Evolutionary conservation across 192 early-diverging fungal species (phyloP).

Genomic region (Spizellomyces sp.): DNA sequence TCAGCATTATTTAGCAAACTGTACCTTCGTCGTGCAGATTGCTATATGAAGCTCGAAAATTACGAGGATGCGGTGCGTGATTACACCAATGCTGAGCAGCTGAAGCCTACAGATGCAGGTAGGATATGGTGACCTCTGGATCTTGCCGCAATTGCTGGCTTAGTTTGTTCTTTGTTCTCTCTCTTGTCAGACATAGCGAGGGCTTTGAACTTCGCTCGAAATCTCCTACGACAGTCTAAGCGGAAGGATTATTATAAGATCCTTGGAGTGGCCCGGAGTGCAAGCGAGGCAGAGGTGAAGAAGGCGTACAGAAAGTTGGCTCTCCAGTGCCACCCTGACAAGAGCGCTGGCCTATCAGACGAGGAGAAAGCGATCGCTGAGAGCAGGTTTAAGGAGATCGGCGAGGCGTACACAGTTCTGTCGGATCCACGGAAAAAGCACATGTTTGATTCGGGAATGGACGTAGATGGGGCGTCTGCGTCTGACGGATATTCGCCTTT

Average conservation of each 20-base stretch:
- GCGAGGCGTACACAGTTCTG: constrained; percentile 78
- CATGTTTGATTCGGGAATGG: constrained; percentile 77
- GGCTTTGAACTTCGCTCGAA: constrained; percentile 62
- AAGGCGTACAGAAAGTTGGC: constrained; percentile 69
- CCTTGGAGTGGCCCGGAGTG: constrained; percentile 72
- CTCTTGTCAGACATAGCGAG: constrained; percentile 42
- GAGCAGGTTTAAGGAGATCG: constrained; percentile 80
- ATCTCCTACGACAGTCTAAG: constrained; percentile 68
- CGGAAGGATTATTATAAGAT: constrained; percentile 98
- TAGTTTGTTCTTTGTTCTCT: constrained; percentile 1
- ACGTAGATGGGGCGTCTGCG: constrained; percentile 71
- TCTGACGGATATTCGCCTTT: constrained; percentile 40
- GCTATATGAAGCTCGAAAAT: constrained; percentile 68
- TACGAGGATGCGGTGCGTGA: constrained; percentile 83
- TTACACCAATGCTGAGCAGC: constrained; percentile 60
- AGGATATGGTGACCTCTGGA: constrained; percentile 13
- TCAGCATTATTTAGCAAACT: constrained; percentile 71
- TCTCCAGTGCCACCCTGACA: constrained; percentile 90
- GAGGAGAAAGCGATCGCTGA: constrained; percentile 62
- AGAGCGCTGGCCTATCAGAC: constrained; percentile 70
- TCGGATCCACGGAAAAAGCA: constrained; percentile 81
- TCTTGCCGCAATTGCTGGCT: neutral
- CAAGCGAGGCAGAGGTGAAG: constrained; percentile 70
- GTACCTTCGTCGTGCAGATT: constrained; percentile 75
- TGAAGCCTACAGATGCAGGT: constrained; percentile 67